These are phyloP conservation scores for Bipolaris bicolor DNA, from an alignment of 2,329 filamentous ascomycete genomes.

Conservation along the genomic window DNA sequence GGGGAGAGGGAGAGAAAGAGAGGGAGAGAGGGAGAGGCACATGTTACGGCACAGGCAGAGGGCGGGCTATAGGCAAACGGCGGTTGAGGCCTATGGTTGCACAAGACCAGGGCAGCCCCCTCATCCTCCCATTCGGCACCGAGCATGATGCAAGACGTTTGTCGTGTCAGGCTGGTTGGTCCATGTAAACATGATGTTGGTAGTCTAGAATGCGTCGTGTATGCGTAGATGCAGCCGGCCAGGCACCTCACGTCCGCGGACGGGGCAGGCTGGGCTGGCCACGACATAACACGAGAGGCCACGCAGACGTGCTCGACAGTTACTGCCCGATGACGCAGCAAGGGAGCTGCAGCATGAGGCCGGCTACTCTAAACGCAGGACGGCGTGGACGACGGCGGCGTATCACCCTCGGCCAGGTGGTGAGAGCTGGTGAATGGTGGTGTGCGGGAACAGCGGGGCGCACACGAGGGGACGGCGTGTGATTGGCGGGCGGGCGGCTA, in stretches of 20 bases:
- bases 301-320: neutral
- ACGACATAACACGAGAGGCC: neutral
- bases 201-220: too few relatives aligned
- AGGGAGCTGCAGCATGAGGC: neutral
- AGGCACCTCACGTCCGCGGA: slow-evolving; percentile 2
- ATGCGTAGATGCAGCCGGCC: neutral
- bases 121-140: too few relatives aligned
- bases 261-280: neutral
- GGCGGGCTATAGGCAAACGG: slow-evolving; percentile 8
- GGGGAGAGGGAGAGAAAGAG: neutral
- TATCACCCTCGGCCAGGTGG: slow-evolving; percentile 27
- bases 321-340: slow-evolving; percentile 8
- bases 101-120: neutral
- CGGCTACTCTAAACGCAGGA: neutral
- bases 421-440: slow-evolving; percentile 20
- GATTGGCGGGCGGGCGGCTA: slow-evolving; percentile 20
- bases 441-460: slow-evolving; percentile 11
- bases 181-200: too few relatives aligned
- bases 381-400: slow-evolving; percentile 3
- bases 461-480: neutral
- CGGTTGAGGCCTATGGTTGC: slow-evolving; percentile 4
- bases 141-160: neutral
- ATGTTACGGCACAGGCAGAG: too few relatives aligned
- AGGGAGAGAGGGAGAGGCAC: neutral
- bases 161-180: neutral